phyloP scores from a whole-genome alignment of 805 yeast genomes.

The Cyberlindnera japonica region DNA sequence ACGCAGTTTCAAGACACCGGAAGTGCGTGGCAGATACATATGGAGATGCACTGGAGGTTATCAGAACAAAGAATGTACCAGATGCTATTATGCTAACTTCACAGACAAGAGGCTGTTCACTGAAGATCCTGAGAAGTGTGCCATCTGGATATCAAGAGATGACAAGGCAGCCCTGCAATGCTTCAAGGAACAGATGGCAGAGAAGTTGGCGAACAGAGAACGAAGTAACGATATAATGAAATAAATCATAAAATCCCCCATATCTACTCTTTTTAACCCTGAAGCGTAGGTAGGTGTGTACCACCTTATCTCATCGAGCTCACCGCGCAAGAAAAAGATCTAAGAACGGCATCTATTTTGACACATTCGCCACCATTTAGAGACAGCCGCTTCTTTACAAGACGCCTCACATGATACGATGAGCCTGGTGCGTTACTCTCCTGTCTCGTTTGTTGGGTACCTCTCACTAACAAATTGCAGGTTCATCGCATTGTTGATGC shows the following conservation, averaged over 20 bases:
- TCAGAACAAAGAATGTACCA: slow-evolving; percentile 42
- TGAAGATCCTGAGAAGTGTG: slow-evolving; percentile 30
- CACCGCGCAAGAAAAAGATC: not conserved
- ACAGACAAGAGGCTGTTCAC: slow-evolving; percentile 33
- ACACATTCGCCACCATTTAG: too few species aligned
- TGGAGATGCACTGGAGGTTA: slow-evolving; percentile 60
- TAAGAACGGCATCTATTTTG: not conserved
- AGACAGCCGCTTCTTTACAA: too few species aligned
- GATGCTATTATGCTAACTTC: slow-evolving; percentile 50
- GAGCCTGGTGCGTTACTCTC: not conserved
- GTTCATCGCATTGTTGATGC: slow-evolving; percentile 17
- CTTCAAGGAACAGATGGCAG: slow-evolving; percentile 16
- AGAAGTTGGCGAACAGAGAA: not conserved
- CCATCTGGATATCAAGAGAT: slow-evolving; percentile 45
- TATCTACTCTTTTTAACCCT: not conserved
- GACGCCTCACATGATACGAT: not conserved
- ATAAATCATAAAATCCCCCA: too few species aligned
- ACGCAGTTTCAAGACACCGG: slow-evolving; percentile 45
- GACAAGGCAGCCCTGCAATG: slow-evolving; percentile 31
- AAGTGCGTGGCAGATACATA: slow-evolving; percentile 52
- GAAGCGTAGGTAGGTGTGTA: too few species aligned
- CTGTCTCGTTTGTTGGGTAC: too few species aligned
- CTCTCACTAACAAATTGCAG: slow-evolving; percentile 2
- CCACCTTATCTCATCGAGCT: slow-evolving; percentile 1
- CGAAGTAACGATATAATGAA: not conserved